Evolutionary conservation across 257 asterid genomes (phyloP), one percentile per base, ranked within the genome.

Genomic region (Solanum lignicaule): DNA sequence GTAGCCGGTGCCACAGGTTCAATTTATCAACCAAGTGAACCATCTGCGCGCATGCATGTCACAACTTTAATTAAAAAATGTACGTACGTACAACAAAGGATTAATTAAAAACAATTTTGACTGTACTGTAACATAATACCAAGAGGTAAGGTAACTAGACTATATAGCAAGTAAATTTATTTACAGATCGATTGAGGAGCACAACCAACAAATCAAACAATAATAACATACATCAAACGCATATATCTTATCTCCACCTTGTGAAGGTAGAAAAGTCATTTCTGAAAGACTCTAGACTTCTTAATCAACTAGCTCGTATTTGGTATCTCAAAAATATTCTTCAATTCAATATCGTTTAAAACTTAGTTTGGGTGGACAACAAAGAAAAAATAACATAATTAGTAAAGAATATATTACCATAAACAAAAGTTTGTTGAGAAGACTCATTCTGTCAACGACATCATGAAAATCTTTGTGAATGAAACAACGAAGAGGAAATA

Each of bases 1-100:
- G 98, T 10, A 93, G 87, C 41, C 92, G 90, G 36, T 92, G 94
- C 96, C 98, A 94, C 4, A 85, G 60, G 3, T 89, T 93, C 27
- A 86, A 20, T 84, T 87, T 92, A 88, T 94, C 96, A 4, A 83
- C 88, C 1, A 14, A 90, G 88, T 93, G 94, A 87, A 93, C 43
- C 16, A 91, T 68, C 98, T 94, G 92, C 46, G 46, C 4, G 46
- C 92, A 85, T 86, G 4, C 18, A 87, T n/a, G 5, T 35, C 14
- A 48, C 48, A 7, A 21, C 31, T 9, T 62, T 21, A 58, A 83
- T 52, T 31, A 41, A 0, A 52, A 83, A 16, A 16, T 9, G n/a
- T 5, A 27, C 25, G 27, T 2, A 74, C 29, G 6, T 14, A 32
- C 36, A 71, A 31, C 1, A 52, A 2, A 52, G 62, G 62, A 16